Evolutionary conservation across 768 basidiomycete species (phyloP).

Genomic region (Lactarius hatsudake): DNA sequence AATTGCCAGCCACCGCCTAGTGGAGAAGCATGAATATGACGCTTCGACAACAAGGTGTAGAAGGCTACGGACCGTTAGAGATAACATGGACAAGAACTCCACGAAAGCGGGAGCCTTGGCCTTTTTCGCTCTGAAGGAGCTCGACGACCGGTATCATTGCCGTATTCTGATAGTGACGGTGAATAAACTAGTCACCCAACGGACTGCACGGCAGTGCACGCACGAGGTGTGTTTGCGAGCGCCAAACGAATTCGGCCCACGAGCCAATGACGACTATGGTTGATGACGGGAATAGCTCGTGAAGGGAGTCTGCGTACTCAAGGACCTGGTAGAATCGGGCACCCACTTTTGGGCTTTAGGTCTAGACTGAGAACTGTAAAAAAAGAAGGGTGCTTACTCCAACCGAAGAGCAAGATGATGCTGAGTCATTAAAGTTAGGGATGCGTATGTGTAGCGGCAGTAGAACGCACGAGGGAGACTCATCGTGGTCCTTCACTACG

Average conservation of each 20-base stretch:
- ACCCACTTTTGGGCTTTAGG: constrained; percentile 22
- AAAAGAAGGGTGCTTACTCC: constrained; percentile 21
- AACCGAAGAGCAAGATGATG: constrained; percentile 27
- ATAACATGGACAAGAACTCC: constrained; percentile 27
- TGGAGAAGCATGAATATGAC: background rate
- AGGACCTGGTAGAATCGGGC: constrained; percentile 20
- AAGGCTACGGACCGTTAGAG: constrained; percentile 25
- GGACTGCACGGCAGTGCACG: background rate
- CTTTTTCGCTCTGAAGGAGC: constrained; percentile 16
- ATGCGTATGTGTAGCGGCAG: background rate
- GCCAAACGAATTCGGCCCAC: constrained; percentile 21
- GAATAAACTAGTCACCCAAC: background rate
- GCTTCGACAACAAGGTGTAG: background rate
- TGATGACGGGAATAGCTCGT: constrained; percentile 15
- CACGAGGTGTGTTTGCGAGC: constrained; percentile 16
- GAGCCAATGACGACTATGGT: constrained; percentile 15
- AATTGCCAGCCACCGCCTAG: constrained; percentile 29
- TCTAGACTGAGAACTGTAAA: background rate
- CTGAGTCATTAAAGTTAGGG: constrained; percentile 11
- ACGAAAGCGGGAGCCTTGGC: constrained; percentile 14
- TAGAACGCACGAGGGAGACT: constrained; percentile 25
- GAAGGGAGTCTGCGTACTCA: constrained; percentile 14
- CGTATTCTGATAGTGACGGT: constrained; percentile 15
- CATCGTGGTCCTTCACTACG: constrained; percentile 5
- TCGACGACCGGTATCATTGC: constrained; percentile 25